Conservation (phyloP, 306 rosid species). For the Delonix regia region DNA sequence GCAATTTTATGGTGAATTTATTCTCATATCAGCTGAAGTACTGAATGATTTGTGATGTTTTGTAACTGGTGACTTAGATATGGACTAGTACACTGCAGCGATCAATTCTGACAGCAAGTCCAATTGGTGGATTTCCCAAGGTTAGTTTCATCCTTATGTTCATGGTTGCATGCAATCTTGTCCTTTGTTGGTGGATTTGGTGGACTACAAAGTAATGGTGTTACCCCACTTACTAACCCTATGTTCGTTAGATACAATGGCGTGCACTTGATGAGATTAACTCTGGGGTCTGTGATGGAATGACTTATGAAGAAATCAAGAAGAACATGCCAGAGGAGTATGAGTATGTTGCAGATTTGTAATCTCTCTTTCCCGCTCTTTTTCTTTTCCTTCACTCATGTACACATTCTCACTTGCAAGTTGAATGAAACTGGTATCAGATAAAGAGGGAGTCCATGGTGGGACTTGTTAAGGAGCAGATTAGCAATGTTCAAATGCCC, state of each 20-base stretch:
- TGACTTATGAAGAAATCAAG: slow-evolving; percentile 93
- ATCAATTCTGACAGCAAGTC: slow-evolving; percentile 87
- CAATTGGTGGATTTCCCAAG: slow-evolving; percentile 93
- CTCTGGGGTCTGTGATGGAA: slow-evolving; percentile 94
- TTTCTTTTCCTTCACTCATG: neutral
- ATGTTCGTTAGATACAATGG: slow-evolving; percentile 83
- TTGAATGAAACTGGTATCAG: slow-evolving; percentile 26
- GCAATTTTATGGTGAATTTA: slow-evolving; percentile 15
- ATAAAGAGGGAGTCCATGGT: neutral
- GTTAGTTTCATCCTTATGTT: slow-evolving; percentile 49
- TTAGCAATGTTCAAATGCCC: neutral
- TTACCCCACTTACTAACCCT: slow-evolving; percentile 4
- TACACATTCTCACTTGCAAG: slow-evolving; percentile 15
- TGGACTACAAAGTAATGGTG: slow-evolving; percentile 8
- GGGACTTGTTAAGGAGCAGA: slow-evolving; percentile 5
- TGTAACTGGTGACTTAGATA: slow-evolving; percentile 59
- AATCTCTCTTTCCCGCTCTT: slow-evolving; percentile 20
- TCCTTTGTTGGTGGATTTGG: slow-evolving; percentile 15
- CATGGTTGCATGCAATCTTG: slow-evolving; percentile 28
- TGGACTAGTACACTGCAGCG: slow-evolving; percentile 99
- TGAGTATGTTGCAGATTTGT: slow-evolving; percentile 61
- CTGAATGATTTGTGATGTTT: slow-evolving; percentile 34
- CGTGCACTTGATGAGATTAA: slow-evolving; percentile 98
- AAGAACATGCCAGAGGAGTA: slow-evolving; percentile 98
- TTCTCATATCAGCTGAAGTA: slow-evolving; percentile 27